Evolutionary conservation across 2,329 filamentous ascomycete genomes (phyloP), one percentile per base, ranked within the genome.

Genomic region (Colletotrichum cuscutae): DNA sequence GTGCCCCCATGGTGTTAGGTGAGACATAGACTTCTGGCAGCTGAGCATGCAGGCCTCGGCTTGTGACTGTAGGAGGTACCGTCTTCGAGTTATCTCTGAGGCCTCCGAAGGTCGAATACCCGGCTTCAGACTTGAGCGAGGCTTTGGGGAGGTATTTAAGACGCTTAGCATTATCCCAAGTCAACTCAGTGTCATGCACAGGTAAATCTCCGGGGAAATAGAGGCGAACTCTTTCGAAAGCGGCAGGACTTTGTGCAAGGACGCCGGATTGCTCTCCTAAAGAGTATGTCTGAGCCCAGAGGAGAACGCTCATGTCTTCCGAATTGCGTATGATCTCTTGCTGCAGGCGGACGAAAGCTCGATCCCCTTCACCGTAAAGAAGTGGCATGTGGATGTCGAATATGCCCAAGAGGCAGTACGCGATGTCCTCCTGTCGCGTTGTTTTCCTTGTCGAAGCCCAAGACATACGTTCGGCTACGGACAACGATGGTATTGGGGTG

Each of bases 311-410:
- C 4, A 65, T 30, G 37, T 74, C 72, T 8, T 74, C 61, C 15
- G 64, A 62, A 1, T 49, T 46, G 3, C 65, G 64, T 13, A 75
- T 52, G 3, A 75, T 74, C 22, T 75, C 72, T 15, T 75, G 59
- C 15, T 74, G 74, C 0, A 75, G 63, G 15, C 72, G 60, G 12
- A 61, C 37, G 22, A 74, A 75, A 1, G 72, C 69, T 4, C 52
- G 42, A 5, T 65, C 3, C 11, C 80, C 80, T 59, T 82, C 80
- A 4, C 80, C 80, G 15, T 81, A 81, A 0, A 82, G 74, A 7
- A 82, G 68, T 5, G 80, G 78, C 77, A 82, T 82, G 53, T 80
- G 78, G 53, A 82, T 80, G 62, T 79, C 75, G 59, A 82, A 81
- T 9, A 82, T 74, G 5, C 79, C 81, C 5, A 82, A 65, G 4